Evolutionary conservation across 768 basidiomycete species (phyloP).

Genomic region (Tulasnella sp.): DNA sequence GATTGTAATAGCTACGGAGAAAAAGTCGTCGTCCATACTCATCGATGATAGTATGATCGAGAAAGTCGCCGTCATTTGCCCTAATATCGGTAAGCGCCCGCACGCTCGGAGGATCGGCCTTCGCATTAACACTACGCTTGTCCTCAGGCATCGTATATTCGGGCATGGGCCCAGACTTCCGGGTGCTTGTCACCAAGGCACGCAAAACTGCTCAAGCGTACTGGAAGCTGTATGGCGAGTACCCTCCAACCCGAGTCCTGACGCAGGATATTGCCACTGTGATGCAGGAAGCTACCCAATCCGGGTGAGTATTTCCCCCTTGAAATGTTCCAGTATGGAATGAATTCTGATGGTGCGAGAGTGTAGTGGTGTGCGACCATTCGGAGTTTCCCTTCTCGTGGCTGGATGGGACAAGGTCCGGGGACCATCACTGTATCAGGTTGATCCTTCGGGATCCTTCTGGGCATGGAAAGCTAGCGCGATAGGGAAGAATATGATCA

Average conservation of each 20-base stretch:
- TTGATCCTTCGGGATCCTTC: constrained; percentile 97
- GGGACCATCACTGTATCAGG: constrained; percentile 97
- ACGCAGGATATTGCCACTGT: constrained; percentile 96
- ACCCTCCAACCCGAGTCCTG: constrained; percentile 91
- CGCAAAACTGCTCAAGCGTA: constrained; percentile 98
- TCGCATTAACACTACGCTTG: neutral
- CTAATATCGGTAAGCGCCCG: constrained; percentile 59
- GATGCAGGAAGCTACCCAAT: constrained; percentile 99
- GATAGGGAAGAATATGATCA: constrained; percentile 99
- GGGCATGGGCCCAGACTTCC: constrained; percentile 99
- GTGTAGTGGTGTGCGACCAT: constrained; percentile 93
- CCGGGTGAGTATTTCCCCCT: constrained; percentile 65
- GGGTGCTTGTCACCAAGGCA: constrained; percentile 86
- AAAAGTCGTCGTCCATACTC: constrained; percentile 95
- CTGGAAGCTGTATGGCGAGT: constrained; percentile 99
- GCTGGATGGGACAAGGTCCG: constrained; percentile 93
- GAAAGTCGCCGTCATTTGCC: constrained; percentile 94
- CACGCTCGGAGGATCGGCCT: neutral
- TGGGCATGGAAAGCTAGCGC: constrained; percentile 99
- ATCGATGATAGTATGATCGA: constrained; percentile 98
- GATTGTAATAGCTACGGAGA: constrained; percentile 98
- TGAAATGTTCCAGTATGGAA: neutral
- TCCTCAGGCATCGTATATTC: constrained; percentile 86
- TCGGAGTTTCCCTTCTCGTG: constrained; percentile 92
- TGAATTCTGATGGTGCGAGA: neutral